phyloP scores from a whole-genome alignment of 805 yeast species.

The Metschnikowia vanudenii region DNA sequence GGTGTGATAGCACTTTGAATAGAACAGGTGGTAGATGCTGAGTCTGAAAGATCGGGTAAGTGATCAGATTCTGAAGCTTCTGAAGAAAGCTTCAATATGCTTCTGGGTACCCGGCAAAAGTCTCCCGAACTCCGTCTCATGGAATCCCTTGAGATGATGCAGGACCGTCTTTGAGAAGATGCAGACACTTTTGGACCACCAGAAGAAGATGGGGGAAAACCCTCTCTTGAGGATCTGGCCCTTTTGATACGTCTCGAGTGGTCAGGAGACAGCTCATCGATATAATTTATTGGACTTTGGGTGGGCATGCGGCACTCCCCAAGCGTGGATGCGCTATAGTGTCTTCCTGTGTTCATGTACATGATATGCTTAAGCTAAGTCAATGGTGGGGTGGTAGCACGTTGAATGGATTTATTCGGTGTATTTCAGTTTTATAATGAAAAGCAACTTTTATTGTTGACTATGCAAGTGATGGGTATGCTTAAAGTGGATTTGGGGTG shows the following conservation, averaged over 20 bases:
- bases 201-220: conserved; percentile 10
- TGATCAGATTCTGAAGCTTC: conserved; percentile 34
- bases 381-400: too few species aligned
- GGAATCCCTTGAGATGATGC: not conserved
- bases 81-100: conserved; percentile 1
- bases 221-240: conserved; percentile 15
- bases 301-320: too few species aligned
- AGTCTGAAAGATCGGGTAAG: conserved; percentile 37
- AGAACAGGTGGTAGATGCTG: conserved; percentile 18
- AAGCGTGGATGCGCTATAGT: too few species aligned
- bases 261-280: too few species aligned
- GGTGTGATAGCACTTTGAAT: conserved; percentile 17
- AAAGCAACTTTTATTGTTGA: too few species aligned
- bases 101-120: not conserved
- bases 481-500: too few species aligned
- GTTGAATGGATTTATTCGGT: too few species aligned
- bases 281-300: too few species aligned
- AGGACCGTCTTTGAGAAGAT: conserved; percentile 1
- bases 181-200: not conserved
- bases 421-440: too few species aligned
- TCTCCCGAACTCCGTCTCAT: not conserved
- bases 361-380: too few species aligned
- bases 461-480: too few species aligned
- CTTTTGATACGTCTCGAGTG: conserved; percentile 9
- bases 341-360: too few species aligned